Base-by-base conservation (phyloP, 2,329 filamentous ascomycete genomes). In the Colletotrichum cereale region DNA sequence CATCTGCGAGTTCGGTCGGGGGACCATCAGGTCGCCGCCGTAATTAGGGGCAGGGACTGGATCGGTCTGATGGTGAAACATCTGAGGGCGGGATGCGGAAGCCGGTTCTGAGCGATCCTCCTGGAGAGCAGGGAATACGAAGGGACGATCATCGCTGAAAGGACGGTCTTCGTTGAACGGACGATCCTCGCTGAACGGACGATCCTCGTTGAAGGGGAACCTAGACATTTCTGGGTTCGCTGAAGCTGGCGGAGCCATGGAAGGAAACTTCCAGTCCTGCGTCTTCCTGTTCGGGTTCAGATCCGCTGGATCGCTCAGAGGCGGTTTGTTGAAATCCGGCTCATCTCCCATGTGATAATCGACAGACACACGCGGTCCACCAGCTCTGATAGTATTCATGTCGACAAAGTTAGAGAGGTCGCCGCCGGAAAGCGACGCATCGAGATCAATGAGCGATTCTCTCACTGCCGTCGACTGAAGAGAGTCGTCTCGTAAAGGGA, bases 371-470 rank as follows among this genome's bases (percentile, higher is more conserved):
- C 84, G 82, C 11, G 84, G 82, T 24, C 84, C 83, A 8, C 80
- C 83, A n/a, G 86, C 84, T 72, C 82, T 86, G 73, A 91, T 88
- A 5, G 89, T 91, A 65, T 87, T 86, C 84, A 91, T 84, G 74
- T 91, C 89, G 47, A 86, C 86, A 73, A 90, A 91, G 64, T 84
- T 86, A 1, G 89, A 88, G 1, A 89, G 81, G 4, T 88, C 86
- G 47, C 82, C 85, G 2, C 87, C 88, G 53, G 86, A 83, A 8
- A 91, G 81, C 24, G 89, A 90, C 2, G 85, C 87, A 73, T 91
- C 90, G 10, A 92, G 84, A 74, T 92, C 90, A 67, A 92, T 92
- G 24, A 91, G 83, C 0, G 89, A 90, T 76, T 91, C 89, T 66
- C 88, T 82, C n/a, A 91, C 84, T 3, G 86, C 79, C 78, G 74